phyloP scores from a whole-genome alignment of 257 asterid species.

The Vinca minor region DNA sequence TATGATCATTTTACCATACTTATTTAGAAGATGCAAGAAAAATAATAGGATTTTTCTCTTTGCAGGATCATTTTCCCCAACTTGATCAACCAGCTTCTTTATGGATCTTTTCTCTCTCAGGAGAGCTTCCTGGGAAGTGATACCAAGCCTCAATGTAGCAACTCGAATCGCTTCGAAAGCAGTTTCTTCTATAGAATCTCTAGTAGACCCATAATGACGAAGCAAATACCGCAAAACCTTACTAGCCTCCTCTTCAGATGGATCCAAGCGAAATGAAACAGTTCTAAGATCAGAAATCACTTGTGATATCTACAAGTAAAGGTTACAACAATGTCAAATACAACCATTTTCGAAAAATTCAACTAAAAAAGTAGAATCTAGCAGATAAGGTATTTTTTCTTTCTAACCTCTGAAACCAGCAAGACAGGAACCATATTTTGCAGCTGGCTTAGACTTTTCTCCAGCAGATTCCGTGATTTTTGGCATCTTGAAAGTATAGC shows the following conservation, averaged over 20 bases:
- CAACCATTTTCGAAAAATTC: neutral
- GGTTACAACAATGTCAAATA: neutral
- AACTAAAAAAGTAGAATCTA: neutral
- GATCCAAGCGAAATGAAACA: conserved; percentile 57
- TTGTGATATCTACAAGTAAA: conserved; percentile 56
- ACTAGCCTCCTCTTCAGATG: conserved; percentile 75
- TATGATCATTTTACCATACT: conserved; percentile 40
- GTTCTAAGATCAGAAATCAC: conserved; percentile 49
- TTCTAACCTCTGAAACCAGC: conserved; percentile 80
- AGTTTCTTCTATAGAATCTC: conserved; percentile 38
- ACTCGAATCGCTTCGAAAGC: conserved; percentile 40
- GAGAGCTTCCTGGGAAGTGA: conserved; percentile 56
- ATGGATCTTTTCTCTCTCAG: conserved; percentile 66
- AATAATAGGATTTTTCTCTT: conserved; percentile 53
- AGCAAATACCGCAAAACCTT: conserved; percentile 50
- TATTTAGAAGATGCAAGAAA: conserved; percentile 49
- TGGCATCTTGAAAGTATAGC: conserved; percentile 60
- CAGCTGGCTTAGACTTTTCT: conserved; percentile 57
- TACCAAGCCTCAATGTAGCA: conserved; percentile 44
- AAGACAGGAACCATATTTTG: conserved; percentile 64
- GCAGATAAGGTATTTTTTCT: too few relatives aligned
- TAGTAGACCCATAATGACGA: conserved; percentile 38
- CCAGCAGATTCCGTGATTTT: conserved; percentile 49
- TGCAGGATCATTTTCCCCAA: conserved; percentile 29
- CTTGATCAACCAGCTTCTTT: conserved; percentile 40